Evolutionary conservation across 371 early-diverging fungal species (phyloP), one percentile per base, ranked within the genome.

Genomic region (Zopfochytrium polystomum): DNA sequence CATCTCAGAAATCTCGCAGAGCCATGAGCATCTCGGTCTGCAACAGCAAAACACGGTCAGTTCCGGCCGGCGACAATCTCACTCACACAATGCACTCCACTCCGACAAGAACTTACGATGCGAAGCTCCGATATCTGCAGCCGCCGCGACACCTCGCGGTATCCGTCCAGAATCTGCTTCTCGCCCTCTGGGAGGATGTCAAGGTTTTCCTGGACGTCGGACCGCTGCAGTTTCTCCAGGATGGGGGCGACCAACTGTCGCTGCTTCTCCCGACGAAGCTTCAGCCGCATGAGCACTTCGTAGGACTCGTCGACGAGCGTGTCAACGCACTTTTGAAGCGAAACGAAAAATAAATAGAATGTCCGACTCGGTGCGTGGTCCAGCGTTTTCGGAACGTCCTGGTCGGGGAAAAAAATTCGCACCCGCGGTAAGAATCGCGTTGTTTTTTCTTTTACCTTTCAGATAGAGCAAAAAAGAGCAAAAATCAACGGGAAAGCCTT

Each of bases 341-440:
- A 79, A 0, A 90, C 86, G 61, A 83, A 86, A 86, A 88, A 92
- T 27, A 96, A 79, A 61, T 88, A 91, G 65, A 86, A 84, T 23
- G 91, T 92, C 62, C 90, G 80, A 23, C 87, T 81, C 1, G 95
- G 91, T 3, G 91, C 85, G 66, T 93, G 89, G 64, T 94, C 93
- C 0, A 85, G 78, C 0, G 90, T 83, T 67, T 86, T 86, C 29
- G 94, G 93, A 30, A 95, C 88, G 72, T 93, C 96, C 75, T 87
- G n/a, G n/a, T n/a, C n/a, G n/a, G n/a, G n/a, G n/a, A n/a, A n/a
- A n/a, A n/a, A 47, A 44, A 18, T 13, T 29, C 7, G 5, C 35
- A 44, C 30, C 4, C 13, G 22, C 22, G 67, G 1, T 13, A 11
- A 25, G 7, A 31, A 20, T 22, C 7, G n/a, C n/a, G n/a, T n/a